Percentiles rank a stretch among this genome's conserved stretches.
Conservation (phyloP, 2,329 filamentous ascomycete species). For the Aplosporella prunicola region DNA sequence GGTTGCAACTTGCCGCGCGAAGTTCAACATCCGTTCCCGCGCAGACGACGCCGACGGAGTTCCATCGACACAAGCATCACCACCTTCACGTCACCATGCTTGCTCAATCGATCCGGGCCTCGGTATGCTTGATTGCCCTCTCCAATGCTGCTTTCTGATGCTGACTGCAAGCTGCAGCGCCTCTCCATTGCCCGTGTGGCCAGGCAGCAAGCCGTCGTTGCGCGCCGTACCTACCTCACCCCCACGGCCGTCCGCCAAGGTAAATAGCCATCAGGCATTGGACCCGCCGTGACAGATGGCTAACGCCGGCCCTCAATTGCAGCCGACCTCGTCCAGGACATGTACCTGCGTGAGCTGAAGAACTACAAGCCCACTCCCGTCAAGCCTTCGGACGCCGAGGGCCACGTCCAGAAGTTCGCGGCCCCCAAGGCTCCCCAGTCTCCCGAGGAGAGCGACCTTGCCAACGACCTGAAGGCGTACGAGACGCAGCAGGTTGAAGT, state of each 20-base stretch:
- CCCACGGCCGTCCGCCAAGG: conserved; percentile 53
- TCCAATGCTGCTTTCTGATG: background rate
- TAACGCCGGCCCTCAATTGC: conserved; percentile 14
- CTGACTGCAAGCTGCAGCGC: conserved; percentile 36
- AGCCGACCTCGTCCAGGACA: conserved; percentile 97
- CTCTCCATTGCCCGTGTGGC: conserved; percentile 51
- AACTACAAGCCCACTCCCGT: conserved; percentile 78
- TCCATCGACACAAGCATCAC: conserved; percentile 10
- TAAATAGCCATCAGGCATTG: conserved; percentile 26
- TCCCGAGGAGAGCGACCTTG: conserved; percentile 89
- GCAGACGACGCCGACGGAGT: conserved; percentile 14
- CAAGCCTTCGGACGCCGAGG: conserved; percentile 80
- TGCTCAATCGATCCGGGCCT: conserved; percentile 52
- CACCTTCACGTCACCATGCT: conserved; percentile 40
- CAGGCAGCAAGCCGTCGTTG: conserved; percentile 46
- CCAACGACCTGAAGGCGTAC: conserved; percentile 86
- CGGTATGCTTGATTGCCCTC: conserved; percentile 35
- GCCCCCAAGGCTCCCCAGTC: conserved; percentile 73
- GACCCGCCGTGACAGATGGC: conserved; percentile 12
- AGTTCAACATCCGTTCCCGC: conserved; percentile 9
- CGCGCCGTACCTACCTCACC: conserved; percentile 55
- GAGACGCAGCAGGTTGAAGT: conserved; percentile 90
- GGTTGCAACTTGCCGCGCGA: no score
- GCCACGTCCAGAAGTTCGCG: conserved; percentile 81
- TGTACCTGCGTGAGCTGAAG: conserved; percentile 94